Evolutionary conservation across 331 rosid species (phyloP).

Genomic region (Acacia pycnantha): DNA sequence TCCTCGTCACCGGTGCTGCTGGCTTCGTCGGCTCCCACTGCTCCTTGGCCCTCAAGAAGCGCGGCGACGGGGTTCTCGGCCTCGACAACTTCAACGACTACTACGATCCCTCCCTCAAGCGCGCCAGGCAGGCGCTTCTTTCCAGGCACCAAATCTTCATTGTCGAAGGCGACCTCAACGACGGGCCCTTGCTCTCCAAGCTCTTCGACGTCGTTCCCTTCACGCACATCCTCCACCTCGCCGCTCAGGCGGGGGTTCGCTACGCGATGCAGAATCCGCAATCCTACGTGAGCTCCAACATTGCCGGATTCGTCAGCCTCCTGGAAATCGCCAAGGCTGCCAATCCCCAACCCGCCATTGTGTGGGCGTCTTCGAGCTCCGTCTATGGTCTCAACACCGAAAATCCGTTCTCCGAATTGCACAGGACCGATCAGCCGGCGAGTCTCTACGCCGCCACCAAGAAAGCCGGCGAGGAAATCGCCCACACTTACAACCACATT

Average conservation of each 20-base stretch:
- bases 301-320: constrained; percentile 91
- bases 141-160: constrained; percentile 59
- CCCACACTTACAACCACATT: constrained; percentile 91
- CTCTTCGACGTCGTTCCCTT: constrained; percentile 86
- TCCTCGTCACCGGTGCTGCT: constrained; percentile 85
- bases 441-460: constrained; percentile 96
- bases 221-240: constrained; percentile 85
- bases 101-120: constrained; percentile 83
- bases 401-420: constrained; percentile 75
- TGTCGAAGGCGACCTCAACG: constrained; percentile 83
- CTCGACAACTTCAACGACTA: constrained; percentile 82
- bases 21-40: constrained; percentile 92
- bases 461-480: constrained; percentile 93
- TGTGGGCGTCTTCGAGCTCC: constrained; percentile 95
- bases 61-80: constrained; percentile 90
- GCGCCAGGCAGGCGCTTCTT: constrained; percentile 59
- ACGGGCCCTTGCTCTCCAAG: constrained; percentile 55
- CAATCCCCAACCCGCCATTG: constrained; percentile 86
- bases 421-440: constrained; percentile 89
- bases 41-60: constrained; percentile 70
- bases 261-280: constrained; percentile 98
- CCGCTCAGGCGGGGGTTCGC: constrained; percentile 94
- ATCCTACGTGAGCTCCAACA: constrained; percentile 76
- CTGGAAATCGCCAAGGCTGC: constrained; percentile 71
- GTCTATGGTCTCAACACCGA: constrained; percentile 89